Conservation (phyloP, 768 basidiomycete species). For the Piloderma croceum region DNA sequence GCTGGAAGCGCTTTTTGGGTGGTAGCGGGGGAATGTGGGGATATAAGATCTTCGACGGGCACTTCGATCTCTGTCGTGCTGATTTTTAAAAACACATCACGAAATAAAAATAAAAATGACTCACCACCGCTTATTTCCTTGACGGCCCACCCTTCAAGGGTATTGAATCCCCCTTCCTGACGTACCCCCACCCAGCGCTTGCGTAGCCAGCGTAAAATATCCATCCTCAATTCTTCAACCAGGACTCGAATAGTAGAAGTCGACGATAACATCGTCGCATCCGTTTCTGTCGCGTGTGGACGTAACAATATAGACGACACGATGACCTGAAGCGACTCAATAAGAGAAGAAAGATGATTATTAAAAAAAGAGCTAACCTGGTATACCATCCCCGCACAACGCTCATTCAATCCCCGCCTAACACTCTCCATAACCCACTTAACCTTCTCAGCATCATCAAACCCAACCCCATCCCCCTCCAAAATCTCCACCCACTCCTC, state of each 20-base stretch:
- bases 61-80: conserved; percentile 69
- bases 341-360: conserved; percentile 3
- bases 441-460: conserved; percentile 74
- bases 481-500: conserved; percentile 72
- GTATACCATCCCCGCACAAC: conserved; percentile 65
- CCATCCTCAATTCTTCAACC: conserved; percentile 52
- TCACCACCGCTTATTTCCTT: conserved; percentile 82
- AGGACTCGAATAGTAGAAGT: conserved; percentile 67
- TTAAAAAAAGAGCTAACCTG: conserved; percentile 43
- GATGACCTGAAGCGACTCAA: conserved; percentile 42
- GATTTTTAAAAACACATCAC: background rate
- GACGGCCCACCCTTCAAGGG: conserved; percentile 80
- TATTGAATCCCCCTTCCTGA: conserved; percentile 74
- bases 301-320: conserved; percentile 70
- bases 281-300: conserved; percentile 53
- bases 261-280: conserved; percentile 56
- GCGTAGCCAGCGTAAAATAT: conserved; percentile 67
- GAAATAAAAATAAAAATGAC: conserved; percentile 22
- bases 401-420: conserved; percentile 55
- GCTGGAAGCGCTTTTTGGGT: no score
- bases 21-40: conserved; percentile 31
- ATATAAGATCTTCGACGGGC: conserved; percentile 65
- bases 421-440: conserved; percentile 69
- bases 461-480: conserved; percentile 64
- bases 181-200: conserved; percentile 73